Evolutionary conservation across 2,329 filamentous ascomycete species (phyloP).

Genomic region (Pseudocercospora crystallina): DNA sequence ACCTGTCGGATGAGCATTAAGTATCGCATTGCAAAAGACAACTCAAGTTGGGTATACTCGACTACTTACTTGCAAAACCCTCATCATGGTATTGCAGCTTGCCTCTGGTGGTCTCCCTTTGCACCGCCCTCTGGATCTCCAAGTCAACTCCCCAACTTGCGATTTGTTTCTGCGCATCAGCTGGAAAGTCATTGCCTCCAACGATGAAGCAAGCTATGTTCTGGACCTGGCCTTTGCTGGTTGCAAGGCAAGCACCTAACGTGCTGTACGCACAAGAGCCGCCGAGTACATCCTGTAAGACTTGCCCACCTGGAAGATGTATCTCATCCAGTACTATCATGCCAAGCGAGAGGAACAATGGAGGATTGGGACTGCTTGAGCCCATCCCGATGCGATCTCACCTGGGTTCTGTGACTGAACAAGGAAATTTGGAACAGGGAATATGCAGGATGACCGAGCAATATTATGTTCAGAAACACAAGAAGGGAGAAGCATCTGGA

Average conservation of each 20-base stretch:
- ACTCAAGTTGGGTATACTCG: neutral
- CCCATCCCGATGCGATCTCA: slow-evolving; percentile 8
- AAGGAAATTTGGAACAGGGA: too few relatives aligned
- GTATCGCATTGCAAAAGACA: too few relatives aligned
- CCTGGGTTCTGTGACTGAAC: too few relatives aligned
- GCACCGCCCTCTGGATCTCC: slow-evolving; percentile 1
- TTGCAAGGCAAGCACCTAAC: slow-evolving; percentile 12
- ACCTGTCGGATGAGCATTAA: neutral
- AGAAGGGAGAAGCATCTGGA: too few relatives aligned
- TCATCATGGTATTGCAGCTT: slow-evolving; percentile 15
- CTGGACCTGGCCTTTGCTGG: neutral
- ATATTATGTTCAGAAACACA: too few relatives aligned
- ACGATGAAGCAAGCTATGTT: slow-evolving; percentile 13
- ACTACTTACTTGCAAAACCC: slow-evolving; percentile 8
- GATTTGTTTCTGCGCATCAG: slow-evolving; percentile 7
- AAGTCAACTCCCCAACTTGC: slow-evolving; percentile 11
- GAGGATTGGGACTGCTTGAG: slow-evolving; percentile 1
- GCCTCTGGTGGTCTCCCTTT: slow-evolving; percentile 10
- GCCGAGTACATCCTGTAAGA: slow-evolving; percentile 10
- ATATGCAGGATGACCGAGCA: too few relatives aligned
- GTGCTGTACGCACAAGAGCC: slow-evolving; percentile 13
- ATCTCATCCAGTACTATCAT: slow-evolving; percentile 19
- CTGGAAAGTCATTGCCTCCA: slow-evolving; percentile 15
- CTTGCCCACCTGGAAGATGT: slow-evolving; percentile 8
- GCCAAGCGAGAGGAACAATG: slow-evolving; percentile 10